Base-by-base conservation (phyloP, 2,329 filamentous ascomycete species). In the Cercospora zeina region DNA sequence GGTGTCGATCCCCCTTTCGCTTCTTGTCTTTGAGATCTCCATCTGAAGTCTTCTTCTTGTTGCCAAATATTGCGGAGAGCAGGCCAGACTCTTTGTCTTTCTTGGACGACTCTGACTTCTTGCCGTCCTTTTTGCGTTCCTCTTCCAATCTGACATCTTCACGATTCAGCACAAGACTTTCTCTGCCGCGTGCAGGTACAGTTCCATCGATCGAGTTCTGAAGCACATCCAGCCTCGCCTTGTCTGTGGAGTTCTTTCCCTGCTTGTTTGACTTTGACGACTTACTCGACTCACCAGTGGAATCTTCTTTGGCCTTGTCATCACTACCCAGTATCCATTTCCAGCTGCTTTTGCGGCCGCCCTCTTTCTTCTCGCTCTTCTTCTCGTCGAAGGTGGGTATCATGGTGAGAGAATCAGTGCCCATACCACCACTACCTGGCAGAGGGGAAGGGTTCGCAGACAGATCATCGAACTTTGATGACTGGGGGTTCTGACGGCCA, bases 41-140 rank as follows among this genome's bases (percentile, higher is more conserved):
- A 62, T 93, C 89, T 8, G 71, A 73, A 2, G 71, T 66, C 63
- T 73, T 74, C 80, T 93, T 96, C 80, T 96, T 96, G 63, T 89
- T 85, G 45, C 91, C 90, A 72, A 99, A 97, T 59, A 99, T 87
- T 0, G 92, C 95, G 0, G 92, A 93, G 69, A 99, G 93, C n/a
- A 97, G 82, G 7, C 92, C 88, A 11, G 80, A 76, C 7, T 76
- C 74, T 58, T 73, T 73, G 27, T 96, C 93, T 74, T 93, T 96
- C 78, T 93, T 96, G 10, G 78, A 74, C 27, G 70, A 89, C 16
- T 81, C 79, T 0, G 86, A 84, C 73, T 92, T 95, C 49, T 91
- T 87, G 65, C 85, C 88, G 67, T 92, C 89, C 74, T 95, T 96
- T 76, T 89, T 93, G 49, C 90, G 85, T 71, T 96, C 91, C 67